Evolutionary conservation across 352 stramenopile species (phyloP).

Genomic region (Pythium sukuiense): DNA sequence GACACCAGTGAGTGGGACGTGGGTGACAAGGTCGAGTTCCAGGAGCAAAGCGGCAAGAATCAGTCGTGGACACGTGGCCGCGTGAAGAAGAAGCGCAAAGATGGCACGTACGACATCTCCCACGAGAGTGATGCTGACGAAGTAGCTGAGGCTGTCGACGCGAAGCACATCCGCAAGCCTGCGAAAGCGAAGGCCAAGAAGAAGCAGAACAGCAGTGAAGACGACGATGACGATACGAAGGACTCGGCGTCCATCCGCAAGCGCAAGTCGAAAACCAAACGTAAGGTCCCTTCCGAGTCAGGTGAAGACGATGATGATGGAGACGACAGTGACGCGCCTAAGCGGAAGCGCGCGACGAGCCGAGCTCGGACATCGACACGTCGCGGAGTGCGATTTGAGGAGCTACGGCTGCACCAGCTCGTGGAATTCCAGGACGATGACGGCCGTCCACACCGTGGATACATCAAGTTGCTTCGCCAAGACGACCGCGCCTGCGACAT

Average conservation of each 20-base stretch:
- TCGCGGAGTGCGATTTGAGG: conserved; percentile 22
- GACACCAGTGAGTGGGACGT: conserved; percentile 14
- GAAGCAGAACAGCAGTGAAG: conserved; percentile 17
- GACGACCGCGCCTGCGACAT: conserved; percentile 53
- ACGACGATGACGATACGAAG: conserved; percentile 6
- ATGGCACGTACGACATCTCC: conserved; percentile 51
- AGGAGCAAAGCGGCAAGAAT: conserved; percentile 31
- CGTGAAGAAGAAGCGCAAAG: conserved; percentile 37
- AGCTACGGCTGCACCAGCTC: conserved; percentile 44
- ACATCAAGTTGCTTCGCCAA: conserved; percentile 44
- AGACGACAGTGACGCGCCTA: conserved; percentile 14
- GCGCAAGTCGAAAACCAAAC: conserved; percentile 18
- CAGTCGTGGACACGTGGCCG: conserved; percentile 34
- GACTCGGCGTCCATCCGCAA: conserved; percentile 30
- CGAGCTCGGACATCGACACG: conserved; percentile 7
- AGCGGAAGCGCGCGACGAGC: conserved; percentile 23
- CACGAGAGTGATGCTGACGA: conserved; percentile 33
- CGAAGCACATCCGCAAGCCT: conserved; percentile 22
- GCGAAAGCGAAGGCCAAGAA: conserved; percentile 18
- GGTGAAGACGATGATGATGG: conserved; percentile 15
- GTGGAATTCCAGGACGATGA: conserved; percentile 57
- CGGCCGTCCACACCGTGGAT: conserved; percentile 42
- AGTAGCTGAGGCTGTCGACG: conserved; percentile 2
- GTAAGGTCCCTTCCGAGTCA: conserved; percentile 17
- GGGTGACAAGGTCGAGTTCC: conserved; percentile 40